These are phyloP conservation scores for Fusarium sp. DNA, from an alignment of 2,329 filamentous ascomycete genomes.

Conservation along the genomic window DNA sequence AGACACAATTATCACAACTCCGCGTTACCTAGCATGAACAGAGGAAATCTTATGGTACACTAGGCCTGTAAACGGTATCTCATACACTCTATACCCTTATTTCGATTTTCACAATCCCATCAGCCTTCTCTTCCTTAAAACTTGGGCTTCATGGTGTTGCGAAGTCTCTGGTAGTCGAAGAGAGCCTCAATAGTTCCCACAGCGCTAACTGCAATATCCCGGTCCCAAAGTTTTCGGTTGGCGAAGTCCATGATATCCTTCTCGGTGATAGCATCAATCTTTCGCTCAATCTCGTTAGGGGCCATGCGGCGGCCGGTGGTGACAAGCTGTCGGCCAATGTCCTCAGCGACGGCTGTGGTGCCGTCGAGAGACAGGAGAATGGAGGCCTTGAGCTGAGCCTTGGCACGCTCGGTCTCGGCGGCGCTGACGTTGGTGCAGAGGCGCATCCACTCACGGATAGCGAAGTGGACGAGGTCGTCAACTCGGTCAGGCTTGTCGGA, in stretches of 20 bases:
- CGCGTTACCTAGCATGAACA: conserved; percentile 49
- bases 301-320: conserved; percentile 93
- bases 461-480: conserved; percentile 97
- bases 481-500: conserved; percentile 87
- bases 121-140: conserved; percentile 54
- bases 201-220: conserved; percentile 92
- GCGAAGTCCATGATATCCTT: conserved; percentile 98
- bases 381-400: conserved; percentile 98
- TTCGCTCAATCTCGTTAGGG: conserved; percentile 93
- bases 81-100: conserved; percentile 65
- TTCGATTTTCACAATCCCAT: conserved; percentile 48
- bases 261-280: conserved; percentile 87
- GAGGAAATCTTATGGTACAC: conserved; percentile 63
- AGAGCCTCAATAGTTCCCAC: conserved; percentile 92
- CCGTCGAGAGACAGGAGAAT: conserved; percentile 97
- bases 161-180: conserved; percentile 79
- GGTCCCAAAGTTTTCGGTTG: conserved; percentile 95
- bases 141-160: conserved; percentile 90
- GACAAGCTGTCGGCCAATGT: conserved; percentile 98
- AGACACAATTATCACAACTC: conserved; percentile 44
- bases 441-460: conserved; percentile 97
- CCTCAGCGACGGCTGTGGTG: conserved; percentile 96
- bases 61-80: conserved; percentile 62
- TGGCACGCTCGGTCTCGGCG: conserved; percentile 96
- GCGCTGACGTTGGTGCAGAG: conserved; percentile 88